Percentiles rank a stretch among this genome's conserved stretches.
These are phyloP conservation scores for Tolypocladium ophioglossoides DNA, from an alignment of 2,329 filamentous ascomycete genomes.

Conservation along the genomic window DNA sequence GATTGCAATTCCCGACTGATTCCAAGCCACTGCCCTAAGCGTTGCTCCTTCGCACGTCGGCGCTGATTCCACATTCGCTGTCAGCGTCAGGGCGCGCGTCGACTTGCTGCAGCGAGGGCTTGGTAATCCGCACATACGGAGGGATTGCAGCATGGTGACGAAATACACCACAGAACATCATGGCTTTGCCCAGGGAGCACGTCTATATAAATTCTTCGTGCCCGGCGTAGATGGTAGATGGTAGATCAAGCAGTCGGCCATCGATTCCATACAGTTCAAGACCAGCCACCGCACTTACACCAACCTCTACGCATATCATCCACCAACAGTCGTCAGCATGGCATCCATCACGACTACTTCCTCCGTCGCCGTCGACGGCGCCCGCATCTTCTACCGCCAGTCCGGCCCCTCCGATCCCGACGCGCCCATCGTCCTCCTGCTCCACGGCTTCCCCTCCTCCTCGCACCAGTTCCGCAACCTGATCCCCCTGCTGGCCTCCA, in stretches of 20 bases:
- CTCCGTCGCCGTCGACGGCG: constrained; percentile 19
- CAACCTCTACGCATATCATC: not conserved
- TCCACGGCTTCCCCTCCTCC: constrained; percentile 34
- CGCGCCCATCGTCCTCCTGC: constrained; percentile 27
- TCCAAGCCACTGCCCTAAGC: no score
- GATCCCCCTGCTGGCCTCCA: constrained; percentile 27
- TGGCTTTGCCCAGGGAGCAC: no score
- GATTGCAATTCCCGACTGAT: no score
- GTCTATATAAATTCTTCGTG: not conserved
- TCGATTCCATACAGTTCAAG: not conserved
- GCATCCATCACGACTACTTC: not conserved
- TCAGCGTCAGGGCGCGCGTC: not conserved
- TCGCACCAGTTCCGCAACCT: constrained; percentile 33
- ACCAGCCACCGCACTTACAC: not conserved
- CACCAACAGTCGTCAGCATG: not conserved
- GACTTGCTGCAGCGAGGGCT: not conserved
- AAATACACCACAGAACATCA: not conserved
- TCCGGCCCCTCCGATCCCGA: constrained; percentile 13
- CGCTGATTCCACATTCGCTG: not conserved
- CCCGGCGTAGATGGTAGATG: not conserved
- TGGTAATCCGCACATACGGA: not conserved
- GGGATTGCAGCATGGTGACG: not conserved
- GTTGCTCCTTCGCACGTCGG: no score
- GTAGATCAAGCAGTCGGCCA: not conserved
- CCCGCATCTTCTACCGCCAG: constrained; percentile 30